Evolutionary conservation across 257 asterid genomes (phyloP), one percentile per base, ranked within the genome.

Genomic region (Solanum medicagineum): DNA sequence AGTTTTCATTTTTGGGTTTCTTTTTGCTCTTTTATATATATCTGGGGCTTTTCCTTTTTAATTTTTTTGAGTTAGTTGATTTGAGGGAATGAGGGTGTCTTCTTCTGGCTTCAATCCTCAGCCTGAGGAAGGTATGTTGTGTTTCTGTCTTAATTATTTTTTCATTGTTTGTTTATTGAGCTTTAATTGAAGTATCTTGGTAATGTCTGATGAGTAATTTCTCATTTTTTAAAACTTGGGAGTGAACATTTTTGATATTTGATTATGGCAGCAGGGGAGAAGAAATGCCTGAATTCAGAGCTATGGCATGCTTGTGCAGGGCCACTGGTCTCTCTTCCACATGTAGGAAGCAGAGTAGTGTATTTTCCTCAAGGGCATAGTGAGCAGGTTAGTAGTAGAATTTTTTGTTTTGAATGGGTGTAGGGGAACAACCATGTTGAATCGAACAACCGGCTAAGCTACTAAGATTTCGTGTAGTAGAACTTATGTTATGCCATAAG

Each of bases 281-380:
- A 93, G 91, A 95, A 94, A 90, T 92, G 97, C 94, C 90, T 95
- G 93, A 95, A 94, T 88, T 93, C 99, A 45, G 99, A 95, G 94
- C 94, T 95, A 45, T 95, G 99, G 99, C 99, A 95, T 85, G 99
- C 98, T 0, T 95, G 99, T 80, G 99, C 99, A 12, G 99, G 99
- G 65, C 99, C 99, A 14, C 87, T 95, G 79, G 97, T 95, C 81
- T 94, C 99, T 8, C 97, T 95, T 83, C 99, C 99, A 4, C 93
- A 89, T 57, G 85, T 93, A 12, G 98, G 98, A 81, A 93, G 98
- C 88, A 90, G 99, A 36, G 97, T 95, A 9, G 97, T 93, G 86
- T 95, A 95, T 87, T 95, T 95, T 81, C 97, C 97, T 81, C 98
- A 95, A 89, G 98, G 98, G 81, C 98, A 95, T 65, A 95, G 98